phyloP scores from a whole-genome alignment of 768 basidiomycete genomes.

The Podaxis pistillaris region DNA sequence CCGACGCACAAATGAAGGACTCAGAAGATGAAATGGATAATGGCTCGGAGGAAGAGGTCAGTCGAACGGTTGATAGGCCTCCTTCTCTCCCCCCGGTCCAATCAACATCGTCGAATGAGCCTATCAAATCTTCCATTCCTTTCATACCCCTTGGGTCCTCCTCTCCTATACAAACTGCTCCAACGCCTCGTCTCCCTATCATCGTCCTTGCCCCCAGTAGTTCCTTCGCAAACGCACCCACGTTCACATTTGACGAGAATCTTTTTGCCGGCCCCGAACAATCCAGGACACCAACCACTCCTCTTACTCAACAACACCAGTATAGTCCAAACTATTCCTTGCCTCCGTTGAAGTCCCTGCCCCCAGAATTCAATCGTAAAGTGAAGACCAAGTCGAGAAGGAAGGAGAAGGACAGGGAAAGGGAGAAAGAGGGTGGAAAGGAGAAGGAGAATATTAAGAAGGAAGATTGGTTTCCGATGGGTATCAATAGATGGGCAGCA shows the following conservation, averaged over 20 bases:
- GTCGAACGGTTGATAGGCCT: slow-evolving; percentile 5
- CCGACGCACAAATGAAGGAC: slow-evolving; percentile 2
- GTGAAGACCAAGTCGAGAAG: slow-evolving; percentile 33
- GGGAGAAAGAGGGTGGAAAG: slow-evolving; percentile 46
- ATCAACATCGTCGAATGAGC: background rate
- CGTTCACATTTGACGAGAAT: slow-evolving; percentile 17
- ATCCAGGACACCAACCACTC: slow-evolving; percentile 15
- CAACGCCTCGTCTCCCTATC: slow-evolving; percentile 21
- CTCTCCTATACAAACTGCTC: slow-evolving; percentile 9
- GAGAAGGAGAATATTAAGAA: slow-evolving; percentile 41
- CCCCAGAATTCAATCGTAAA: slow-evolving; percentile 49
- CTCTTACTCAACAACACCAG: slow-evolving; percentile 31
- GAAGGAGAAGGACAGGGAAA: slow-evolving; percentile 49
- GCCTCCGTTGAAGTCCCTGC: slow-evolving; percentile 54
- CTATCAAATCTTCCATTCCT: slow-evolving; percentile 14
- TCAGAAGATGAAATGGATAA: background rate
- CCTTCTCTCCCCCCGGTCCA: background rate
- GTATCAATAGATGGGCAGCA: slow-evolving; percentile 71
- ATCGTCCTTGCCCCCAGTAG: slow-evolving; percentile 27
- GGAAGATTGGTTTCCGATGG: slow-evolving; percentile 66
- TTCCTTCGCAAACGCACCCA: slow-evolving; percentile 13
- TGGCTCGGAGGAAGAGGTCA: slow-evolving; percentile 5
- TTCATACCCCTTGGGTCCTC: slow-evolving; percentile 10
- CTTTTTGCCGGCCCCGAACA: slow-evolving; percentile 18
- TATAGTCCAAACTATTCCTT: slow-evolving; percentile 50